Evolutionary conservation across 495 filamentous ascomycete species (phyloP).

Genomic region (Penicillium silybi): DNA sequence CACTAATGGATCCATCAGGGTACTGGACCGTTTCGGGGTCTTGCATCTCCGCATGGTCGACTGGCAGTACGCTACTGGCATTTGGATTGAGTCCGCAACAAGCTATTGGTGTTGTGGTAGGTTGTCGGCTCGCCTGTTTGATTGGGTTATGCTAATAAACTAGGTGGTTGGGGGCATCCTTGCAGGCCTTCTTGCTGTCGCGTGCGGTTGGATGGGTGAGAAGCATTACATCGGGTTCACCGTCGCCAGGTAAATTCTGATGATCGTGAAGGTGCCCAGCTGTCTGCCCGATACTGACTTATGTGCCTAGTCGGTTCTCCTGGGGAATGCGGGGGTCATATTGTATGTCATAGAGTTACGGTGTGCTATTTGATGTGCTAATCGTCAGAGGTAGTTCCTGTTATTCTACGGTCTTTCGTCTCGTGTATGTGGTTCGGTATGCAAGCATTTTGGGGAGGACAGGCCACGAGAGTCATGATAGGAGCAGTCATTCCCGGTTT

Average conservation of each 20-base stretch:
- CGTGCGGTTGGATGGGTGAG: slow-evolving; percentile 3
- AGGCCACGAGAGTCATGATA: slow-evolving; percentile 5
- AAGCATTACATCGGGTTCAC: slow-evolving; percentile 6
- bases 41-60: slow-evolving; percentile 6
- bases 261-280: too few relatives aligned
- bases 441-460: slow-evolving; percentile 5
- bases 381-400: neutral
- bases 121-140: neutral
- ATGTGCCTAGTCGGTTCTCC: slow-evolving; percentile 3
- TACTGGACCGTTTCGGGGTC: slow-evolving; percentile 6
- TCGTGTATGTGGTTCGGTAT: slow-evolving; percentile 8
- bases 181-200: slow-evolving; percentile 3
- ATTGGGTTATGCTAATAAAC: neutral
- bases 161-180: slow-evolving; percentile 4
- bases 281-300: too few relatives aligned
- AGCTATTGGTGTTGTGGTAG: slow-evolving; percentile 2
- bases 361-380: neutral
- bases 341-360: neutral
- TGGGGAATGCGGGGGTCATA: slow-evolving; percentile 6
- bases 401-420: neutral
- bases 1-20: neutral
- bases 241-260: too few relatives aligned
- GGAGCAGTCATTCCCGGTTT: slow-evolving; percentile 4
- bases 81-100: slow-evolving; percentile 2
- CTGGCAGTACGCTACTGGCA: slow-evolving; percentile 2